A percentile compares a stretch with the other conserved stretches of the same genome.
Evolutionary conservation across 176 grass and related monocot species (phyloP).

Genomic region (Zoysia japonica): DNA sequence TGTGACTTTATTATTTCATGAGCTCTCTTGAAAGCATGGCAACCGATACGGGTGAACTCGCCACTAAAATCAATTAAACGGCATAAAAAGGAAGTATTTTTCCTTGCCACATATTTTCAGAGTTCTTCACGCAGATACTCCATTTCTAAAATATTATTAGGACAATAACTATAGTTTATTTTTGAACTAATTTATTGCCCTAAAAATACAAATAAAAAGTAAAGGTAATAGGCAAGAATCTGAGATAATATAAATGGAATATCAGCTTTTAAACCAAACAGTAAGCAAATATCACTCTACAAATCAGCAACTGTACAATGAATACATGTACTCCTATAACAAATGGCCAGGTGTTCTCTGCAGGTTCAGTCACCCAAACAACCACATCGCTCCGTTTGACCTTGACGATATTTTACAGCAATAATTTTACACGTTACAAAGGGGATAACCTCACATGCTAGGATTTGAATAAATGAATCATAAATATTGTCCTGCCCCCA

Average conservation of each 20-base stretch:
- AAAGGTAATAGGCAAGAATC: background rate
- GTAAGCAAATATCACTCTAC: background rate
- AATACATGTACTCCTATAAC: conserved; percentile 32
- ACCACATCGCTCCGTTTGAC: background rate
- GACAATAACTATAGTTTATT: background rate
- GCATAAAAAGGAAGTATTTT: background rate
- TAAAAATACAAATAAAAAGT: background rate
- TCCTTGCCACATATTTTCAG: background rate
- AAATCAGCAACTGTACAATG: conserved; percentile 47
- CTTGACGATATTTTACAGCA: conserved; percentile 37
- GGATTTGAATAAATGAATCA: too few species aligned
- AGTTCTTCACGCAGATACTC: too few species aligned
- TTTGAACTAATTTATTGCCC: background rate
- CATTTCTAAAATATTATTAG: too few species aligned
- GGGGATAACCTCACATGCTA: too few species aligned
- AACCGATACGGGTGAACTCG: background rate
- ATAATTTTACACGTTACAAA: conserved; percentile 21
- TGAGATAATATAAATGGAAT: background rate
- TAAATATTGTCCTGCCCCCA: background rate
- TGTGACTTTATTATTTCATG: background rate
- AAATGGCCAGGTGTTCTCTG: conserved; percentile 16
- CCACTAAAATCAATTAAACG: background rate
- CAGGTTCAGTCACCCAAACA: conserved; percentile 15
- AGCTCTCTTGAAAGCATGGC: background rate
- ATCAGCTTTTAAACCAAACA: background rate